Conservation (phyloP, 257 asterid genomes). For the Solanum clarkiae region DNA sequence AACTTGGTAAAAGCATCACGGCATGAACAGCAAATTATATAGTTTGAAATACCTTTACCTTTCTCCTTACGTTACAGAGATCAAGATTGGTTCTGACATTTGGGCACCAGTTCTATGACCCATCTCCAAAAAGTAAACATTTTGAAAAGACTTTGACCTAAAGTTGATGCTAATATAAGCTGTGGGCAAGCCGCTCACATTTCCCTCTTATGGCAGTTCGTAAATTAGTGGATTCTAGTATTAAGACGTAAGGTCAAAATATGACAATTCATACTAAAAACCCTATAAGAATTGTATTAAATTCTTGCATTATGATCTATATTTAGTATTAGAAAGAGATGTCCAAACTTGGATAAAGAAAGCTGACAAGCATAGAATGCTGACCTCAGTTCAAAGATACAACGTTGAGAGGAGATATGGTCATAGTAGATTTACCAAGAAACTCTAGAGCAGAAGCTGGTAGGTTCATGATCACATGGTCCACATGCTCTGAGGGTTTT, state of each 20-base stretch:
- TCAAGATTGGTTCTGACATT: background rate
- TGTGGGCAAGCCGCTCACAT: background rate
- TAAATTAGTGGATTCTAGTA: background rate
- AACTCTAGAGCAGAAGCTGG: conserved; percentile 89
- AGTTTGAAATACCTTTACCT: background rate
- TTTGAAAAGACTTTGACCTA: background rate
- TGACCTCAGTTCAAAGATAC: background rate
- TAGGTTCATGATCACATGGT: conserved; percentile 87
- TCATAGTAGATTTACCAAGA: conserved; percentile 46
- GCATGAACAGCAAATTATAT: background rate
- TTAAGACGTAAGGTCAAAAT: background rate
- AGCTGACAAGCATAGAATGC: background rate
- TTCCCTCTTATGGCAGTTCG: background rate
- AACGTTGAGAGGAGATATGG: background rate
- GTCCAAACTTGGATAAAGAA: background rate
- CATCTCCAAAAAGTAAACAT: background rate
- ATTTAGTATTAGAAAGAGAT: background rate
- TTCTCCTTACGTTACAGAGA: background rate
- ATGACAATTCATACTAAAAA: background rate
- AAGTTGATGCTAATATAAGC: background rate
- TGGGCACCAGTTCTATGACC: background rate
- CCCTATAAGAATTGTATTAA: background rate
- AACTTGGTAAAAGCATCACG: background rate
- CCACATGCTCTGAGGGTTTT: conserved; percentile 87
- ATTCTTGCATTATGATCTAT: background rate